Conservation (phyloP, 257 asterid genomes). For the Jasminum sambac region DNA sequence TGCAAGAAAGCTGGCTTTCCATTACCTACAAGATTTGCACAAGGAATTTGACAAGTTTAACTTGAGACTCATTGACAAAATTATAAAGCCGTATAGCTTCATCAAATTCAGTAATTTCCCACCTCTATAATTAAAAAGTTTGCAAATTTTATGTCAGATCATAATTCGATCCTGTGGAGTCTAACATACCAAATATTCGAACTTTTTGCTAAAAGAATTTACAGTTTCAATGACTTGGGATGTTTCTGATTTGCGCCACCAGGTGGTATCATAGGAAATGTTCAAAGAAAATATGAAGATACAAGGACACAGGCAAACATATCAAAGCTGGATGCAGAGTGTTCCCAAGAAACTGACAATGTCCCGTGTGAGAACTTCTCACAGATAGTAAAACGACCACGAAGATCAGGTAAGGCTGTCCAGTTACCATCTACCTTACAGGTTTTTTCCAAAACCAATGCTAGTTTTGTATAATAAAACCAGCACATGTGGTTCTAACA, state of each 20-base stretch:
- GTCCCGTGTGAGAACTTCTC: conserved; percentile 39
- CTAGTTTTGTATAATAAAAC: no score
- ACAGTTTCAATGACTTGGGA: background rate
- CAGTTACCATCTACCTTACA: background rate
- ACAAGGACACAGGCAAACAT: conserved; percentile 61
- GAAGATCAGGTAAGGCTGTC: conserved; percentile 40
- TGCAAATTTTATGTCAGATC: background rate
- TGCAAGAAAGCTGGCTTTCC: conserved; percentile 48
- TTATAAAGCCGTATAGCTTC: conserved; percentile 51
- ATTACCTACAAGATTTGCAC: conserved; percentile 55
- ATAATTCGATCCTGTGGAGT: background rate
- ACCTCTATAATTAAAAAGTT: background rate
- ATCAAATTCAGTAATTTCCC: conserved; percentile 49
- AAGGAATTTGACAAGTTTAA: conserved; percentile 45
- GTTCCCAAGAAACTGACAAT: conserved; percentile 29
- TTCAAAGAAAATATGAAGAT: conserved; percentile 53
- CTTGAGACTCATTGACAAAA: conserved; percentile 26
- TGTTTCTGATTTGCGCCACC: conserved; percentile 4
- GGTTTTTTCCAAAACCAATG: no score
- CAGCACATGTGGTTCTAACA: no score
- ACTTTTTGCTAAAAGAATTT: background rate
- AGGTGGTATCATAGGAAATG: conserved; percentile 49
- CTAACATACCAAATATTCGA: background rate
- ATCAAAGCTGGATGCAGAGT: conserved; percentile 36
- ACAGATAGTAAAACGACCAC: conserved; percentile 44